Conservation (phyloP, 106 monocot genomes). For the Apostasia ramifera region DNA sequence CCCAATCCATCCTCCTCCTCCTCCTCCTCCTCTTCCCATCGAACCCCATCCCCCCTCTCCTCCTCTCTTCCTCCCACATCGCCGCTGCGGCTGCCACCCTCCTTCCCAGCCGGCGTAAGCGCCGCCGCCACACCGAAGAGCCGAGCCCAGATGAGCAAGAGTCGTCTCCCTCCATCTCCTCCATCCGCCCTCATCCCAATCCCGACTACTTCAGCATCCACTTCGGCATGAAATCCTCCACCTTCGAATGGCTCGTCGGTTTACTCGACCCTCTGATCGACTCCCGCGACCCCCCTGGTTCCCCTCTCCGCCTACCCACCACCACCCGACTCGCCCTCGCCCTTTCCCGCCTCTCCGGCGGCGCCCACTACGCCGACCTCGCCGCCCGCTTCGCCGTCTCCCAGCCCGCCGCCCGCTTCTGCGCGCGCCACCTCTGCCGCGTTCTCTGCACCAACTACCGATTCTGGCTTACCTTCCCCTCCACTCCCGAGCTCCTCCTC, state of each 20-base stretch:
- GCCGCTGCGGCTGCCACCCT: conserved; percentile 2
- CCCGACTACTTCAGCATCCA: conserved; percentile 35
- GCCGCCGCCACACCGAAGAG: background rate
- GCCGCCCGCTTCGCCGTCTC: conserved; percentile 46
- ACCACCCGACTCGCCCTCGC: conserved; percentile 43
- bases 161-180: background rate
- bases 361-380: conserved; percentile 41
- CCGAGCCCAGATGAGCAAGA: background rate
- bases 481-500: conserved; percentile 9
- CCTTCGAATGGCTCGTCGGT: conserved; percentile 70
- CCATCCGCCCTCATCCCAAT: background rate
- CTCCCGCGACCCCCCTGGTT: conserved; percentile 15
- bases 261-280: conserved; percentile 84
- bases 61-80: conserved; percentile 19
- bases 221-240: conserved; percentile 49
- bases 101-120: conserved; percentile 9
- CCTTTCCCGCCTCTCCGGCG: conserved; percentile 44
- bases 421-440: conserved; percentile 54
- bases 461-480: conserved; percentile 71
- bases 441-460: conserved; percentile 86
- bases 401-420: conserved; percentile 40
- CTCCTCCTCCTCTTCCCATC: conserved; percentile 13
- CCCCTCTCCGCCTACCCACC: conserved; percentile 16
- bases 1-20: conserved; percentile 36
- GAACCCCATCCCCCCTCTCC: conserved; percentile 1